Percentiles rank a stretch among this genome's conserved stretches.
Evolutionary conservation across 2,329 filamentous ascomycete species (phyloP).

Genomic region (Pseudogymnoascus destructans): DNA sequence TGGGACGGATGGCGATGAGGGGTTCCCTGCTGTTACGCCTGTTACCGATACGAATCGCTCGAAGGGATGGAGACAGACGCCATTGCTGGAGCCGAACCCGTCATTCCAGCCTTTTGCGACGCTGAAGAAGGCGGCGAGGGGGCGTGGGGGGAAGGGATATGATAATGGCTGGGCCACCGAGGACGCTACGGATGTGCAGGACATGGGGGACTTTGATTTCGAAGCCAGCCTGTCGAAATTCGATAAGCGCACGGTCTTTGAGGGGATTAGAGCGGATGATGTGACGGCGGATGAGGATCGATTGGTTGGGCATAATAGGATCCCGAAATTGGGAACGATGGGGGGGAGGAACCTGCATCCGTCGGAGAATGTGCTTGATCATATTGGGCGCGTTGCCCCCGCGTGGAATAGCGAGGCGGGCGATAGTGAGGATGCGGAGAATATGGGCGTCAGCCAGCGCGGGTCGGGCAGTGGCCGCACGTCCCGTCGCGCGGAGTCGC

Average conservation of each 20-base stretch:
- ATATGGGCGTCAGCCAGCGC: constrained; percentile 18
- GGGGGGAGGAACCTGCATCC: constrained; percentile 85
- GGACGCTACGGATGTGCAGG: constrained; percentile 87
- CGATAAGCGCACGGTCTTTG: constrained; percentile 83
- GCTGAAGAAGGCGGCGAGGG: constrained; percentile 41
- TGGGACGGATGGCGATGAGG: constrained; percentile 14
- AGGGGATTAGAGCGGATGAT: constrained; percentile 82
- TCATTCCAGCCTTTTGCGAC: constrained; percentile 51
- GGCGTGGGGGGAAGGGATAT: constrained; percentile 33
- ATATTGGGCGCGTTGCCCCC: constrained; percentile 20
- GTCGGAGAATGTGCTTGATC: constrained; percentile 78
- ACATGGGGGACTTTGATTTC: constrained; percentile 91
- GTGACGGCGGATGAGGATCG: constrained; percentile 78
- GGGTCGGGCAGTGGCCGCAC: constrained; percentile 31
- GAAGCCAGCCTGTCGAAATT: constrained; percentile 82
- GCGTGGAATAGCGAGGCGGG: constrained; percentile 64
- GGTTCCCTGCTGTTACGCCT: constrained; percentile 30
- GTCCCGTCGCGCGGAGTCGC: constrained; percentile 30
- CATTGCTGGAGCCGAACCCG: constrained; percentile 47
- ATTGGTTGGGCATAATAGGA: constrained; percentile 78
- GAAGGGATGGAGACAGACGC: constrained; percentile 56
- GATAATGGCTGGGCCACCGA: constrained; percentile 91
- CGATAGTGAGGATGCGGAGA: constrained; percentile 32
- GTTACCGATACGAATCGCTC: constrained; percentile 35
- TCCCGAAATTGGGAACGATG: constrained; percentile 52